Percentiles rank a stretch among this genome's conserved stretches.
Conservation (phyloP, 768 basidiomycete species). For the Hortiboletus campestris region DNA sequence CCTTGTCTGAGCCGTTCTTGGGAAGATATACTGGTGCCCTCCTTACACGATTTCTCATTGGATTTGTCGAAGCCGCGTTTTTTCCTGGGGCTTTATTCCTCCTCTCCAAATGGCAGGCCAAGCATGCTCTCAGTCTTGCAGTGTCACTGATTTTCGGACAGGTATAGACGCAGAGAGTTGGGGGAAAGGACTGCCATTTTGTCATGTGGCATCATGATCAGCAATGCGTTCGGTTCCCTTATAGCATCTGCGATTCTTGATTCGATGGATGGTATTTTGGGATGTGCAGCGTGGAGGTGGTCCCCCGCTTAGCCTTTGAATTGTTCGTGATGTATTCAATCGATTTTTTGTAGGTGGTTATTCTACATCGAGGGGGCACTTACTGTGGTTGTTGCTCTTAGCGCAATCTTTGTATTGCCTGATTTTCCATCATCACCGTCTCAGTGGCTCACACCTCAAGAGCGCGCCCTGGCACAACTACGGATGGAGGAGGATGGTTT, state of each 20-base stretch:
- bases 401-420: conserved; percentile 64
- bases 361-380: conserved; percentile 67
- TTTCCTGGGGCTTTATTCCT: conserved; percentile 60
- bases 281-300: conserved; percentile 72
- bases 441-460: conserved; percentile 59
- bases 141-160: conserved; percentile 44
- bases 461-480: conserved; percentile 52
- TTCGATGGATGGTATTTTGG: conserved; percentile 66
- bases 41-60: conserved; percentile 71
- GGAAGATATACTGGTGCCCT: conserved; percentile 62
- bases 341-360: conserved; percentile 53
- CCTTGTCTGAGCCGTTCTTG: background rate
- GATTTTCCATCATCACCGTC: conserved; percentile 66
- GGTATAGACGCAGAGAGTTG: conserved; percentile 74
- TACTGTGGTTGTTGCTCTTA: conserved; percentile 48
- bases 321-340: background rate
- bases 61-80: conserved; percentile 71
- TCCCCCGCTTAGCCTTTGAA: conserved; percentile 5
- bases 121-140: background rate
- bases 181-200: conserved; percentile 67
- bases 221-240: conserved; percentile 79
- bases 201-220: conserved; percentile 70
- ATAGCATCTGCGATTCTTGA: conserved; percentile 75
- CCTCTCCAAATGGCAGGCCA: conserved; percentile 34
- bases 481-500: conserved; percentile 68